Base-by-base conservation (phyloP, 768 basidiomycete species). In the Boletales sp. region DNA sequence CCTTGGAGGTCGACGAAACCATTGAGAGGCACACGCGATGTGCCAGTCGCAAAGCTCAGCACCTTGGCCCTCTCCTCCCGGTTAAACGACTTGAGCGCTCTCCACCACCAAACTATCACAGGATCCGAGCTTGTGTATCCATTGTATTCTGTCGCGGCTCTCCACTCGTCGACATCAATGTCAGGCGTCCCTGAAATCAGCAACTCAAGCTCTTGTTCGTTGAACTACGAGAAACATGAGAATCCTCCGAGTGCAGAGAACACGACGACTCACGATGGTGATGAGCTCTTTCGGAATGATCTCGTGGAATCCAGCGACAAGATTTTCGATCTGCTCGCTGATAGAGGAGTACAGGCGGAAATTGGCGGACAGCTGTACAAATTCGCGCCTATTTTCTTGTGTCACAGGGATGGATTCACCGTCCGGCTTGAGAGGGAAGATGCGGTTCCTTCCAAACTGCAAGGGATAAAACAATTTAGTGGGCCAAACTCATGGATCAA, bases 101-200 rank as follows among this genome's bases (percentile, higher is more conserved):
- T 82, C 97, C 97, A 99, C 88, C 93, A 97, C 94, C 94, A 99
- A 27, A 90, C 86, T 52, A 98, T 94, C 61, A 95, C 94, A 7
- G 95, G 91, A 66, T 99, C 94, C 3, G 87, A 89, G 60, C 87
- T 80, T 7, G 79, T 81, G 66, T 91, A 93, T 41, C 90, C 89
- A 54, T 86, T 90, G 71, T 94, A 92, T 62, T 94, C 92, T 3
- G 90, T 94, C 12, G 90, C 90, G 14, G 87, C 84, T 46, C 90
- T 82, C 92, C 93, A 94, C 69, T 98, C 97, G 65, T 99, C 97
- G 2, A 97, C 92, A 59, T 98, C 94, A 55, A 99, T 93, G 57
- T 95, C 94, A n/a, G 97, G 95, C 17, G 95, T 94, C 21, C 97
- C 97, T 5, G 92, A 94, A 53, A 97, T 95, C 39, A 97, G 79